Evolutionary conservation across 1,139 yeast genomes (phyloP).

Genomic region (Lizanozyma gosingica): DNA sequence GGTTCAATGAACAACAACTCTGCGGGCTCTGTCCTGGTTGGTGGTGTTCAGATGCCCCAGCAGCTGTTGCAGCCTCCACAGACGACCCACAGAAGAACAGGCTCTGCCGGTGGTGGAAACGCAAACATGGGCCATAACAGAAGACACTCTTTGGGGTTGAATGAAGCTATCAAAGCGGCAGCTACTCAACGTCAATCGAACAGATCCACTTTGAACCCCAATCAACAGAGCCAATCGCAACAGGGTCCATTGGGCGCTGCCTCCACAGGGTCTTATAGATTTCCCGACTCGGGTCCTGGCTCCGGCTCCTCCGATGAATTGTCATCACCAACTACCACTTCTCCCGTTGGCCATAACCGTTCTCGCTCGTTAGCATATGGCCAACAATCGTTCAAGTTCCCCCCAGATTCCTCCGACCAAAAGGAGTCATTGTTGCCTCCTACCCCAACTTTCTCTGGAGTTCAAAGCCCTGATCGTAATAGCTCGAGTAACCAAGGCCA

Average conservation of each 20-base stretch:
- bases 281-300: conserved; percentile 16
- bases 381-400: conserved; percentile 37
- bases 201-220: conserved; percentile 6
- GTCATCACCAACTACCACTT: neutral
- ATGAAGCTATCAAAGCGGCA: conserved; percentile 96
- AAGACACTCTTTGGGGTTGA: conserved; percentile 85
- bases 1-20: conserved; percentile 18
- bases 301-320: conserved; percentile 7
- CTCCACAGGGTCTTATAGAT: conserved; percentile 22
- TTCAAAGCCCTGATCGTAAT: conserved; percentile 30
- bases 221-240: conserved; percentile 5
- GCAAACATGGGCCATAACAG: conserved; percentile 61
- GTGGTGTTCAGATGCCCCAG: conserved; percentile 1
- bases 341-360: conserved; percentile 8
- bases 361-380: conserved; percentile 37
- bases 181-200: conserved; percentile 43
- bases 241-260: conserved; percentile 1
- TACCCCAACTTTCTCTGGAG: conserved; percentile 33
- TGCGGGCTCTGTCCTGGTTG: conserved; percentile 8
- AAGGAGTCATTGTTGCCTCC: conserved; percentile 30
- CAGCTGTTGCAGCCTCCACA: neutral
- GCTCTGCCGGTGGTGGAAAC: conserved; percentile 17
- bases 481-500: conserved; percentile 14
- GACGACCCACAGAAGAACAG: conserved; percentile 27
- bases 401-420: conserved; percentile 17